Evolutionary conservation across 2,329 filamentous ascomycete species (phyloP).

Genomic region (Ophiostoma tasmaniense): DNA sequence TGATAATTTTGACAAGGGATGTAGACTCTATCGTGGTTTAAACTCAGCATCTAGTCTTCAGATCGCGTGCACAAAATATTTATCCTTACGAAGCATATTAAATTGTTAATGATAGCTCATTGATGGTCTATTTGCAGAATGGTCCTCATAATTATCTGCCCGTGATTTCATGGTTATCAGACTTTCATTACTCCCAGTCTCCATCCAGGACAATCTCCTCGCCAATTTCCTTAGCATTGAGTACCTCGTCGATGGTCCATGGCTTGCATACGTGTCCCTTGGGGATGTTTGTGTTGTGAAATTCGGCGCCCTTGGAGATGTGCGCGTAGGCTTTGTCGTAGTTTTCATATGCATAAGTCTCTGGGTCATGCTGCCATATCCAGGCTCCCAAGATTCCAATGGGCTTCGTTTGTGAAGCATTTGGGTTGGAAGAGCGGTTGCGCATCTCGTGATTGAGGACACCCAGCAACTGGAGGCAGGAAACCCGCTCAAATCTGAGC

Average conservation of each 20-base stretch:
- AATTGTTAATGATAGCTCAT: background rate
- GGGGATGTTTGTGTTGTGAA: background rate
- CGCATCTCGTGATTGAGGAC: background rate
- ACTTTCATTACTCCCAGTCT: background rate
- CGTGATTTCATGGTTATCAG: background rate
- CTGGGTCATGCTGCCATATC: background rate
- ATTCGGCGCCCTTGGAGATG: background rate
- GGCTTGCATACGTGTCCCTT: background rate
- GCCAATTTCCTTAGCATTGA: background rate
- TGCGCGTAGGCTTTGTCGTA: background rate
- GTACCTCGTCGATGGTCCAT: background rate
- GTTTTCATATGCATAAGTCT: background rate
- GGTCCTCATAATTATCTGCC: background rate
- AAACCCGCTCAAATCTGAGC: background rate
- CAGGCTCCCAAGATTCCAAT: background rate
- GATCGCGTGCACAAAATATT: background rate
- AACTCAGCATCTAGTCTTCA: no score
- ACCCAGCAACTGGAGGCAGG: background rate
- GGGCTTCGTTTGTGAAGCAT: background rate
- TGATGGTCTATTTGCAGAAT: background rate
- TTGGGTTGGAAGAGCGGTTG: background rate
- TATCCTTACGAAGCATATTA: background rate
- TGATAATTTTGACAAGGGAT: no score
- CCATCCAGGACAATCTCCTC: background rate
- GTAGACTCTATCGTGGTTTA: no score